A percentile compares a stretch with the other conserved stretches of the same genome.
Conservation (phyloP, 441 rosid genomes). For the Erodium moschatum region DNA sequence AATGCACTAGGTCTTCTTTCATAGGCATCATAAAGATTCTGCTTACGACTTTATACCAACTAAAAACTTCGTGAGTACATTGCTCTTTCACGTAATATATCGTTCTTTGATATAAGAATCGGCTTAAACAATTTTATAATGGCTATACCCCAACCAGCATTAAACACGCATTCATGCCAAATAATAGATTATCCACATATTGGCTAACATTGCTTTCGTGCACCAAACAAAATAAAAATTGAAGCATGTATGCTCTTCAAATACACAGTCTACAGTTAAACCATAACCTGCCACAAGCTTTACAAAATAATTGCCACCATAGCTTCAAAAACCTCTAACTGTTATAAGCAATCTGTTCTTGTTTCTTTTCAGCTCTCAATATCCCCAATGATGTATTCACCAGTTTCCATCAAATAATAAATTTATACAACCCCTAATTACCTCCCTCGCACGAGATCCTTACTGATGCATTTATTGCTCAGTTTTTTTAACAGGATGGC, state of each 20-base stretch:
- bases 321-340: slow-evolving; percentile 7
- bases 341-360: neutral
- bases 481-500: neutral
- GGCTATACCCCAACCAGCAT: neutral
- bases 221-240: neutral
- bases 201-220: neutral
- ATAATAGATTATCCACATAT: neutral
- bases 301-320: neutral
- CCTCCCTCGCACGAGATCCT: neutral
- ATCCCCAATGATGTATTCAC: neutral
- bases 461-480: neutral
- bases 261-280: neutral
- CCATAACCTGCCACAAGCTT: neutral
- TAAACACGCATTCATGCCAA: neutral
- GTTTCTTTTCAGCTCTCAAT: neutral
- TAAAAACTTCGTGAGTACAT: neutral
- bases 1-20: neutral
- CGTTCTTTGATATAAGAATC: neutral
- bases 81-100: neutral
- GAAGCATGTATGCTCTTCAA: neutral
- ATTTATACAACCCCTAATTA: neutral
- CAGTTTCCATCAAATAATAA: neutral
- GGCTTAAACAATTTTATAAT: neutral
- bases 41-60: neutral
- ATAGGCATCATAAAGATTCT: neutral